Percentiles rank a stretch among this genome's conserved stretches.
Evolutionary conservation across 2,329 filamentous ascomycete genomes (phyloP).

Genomic region (Ceratocystiopsis sp.): DNA sequence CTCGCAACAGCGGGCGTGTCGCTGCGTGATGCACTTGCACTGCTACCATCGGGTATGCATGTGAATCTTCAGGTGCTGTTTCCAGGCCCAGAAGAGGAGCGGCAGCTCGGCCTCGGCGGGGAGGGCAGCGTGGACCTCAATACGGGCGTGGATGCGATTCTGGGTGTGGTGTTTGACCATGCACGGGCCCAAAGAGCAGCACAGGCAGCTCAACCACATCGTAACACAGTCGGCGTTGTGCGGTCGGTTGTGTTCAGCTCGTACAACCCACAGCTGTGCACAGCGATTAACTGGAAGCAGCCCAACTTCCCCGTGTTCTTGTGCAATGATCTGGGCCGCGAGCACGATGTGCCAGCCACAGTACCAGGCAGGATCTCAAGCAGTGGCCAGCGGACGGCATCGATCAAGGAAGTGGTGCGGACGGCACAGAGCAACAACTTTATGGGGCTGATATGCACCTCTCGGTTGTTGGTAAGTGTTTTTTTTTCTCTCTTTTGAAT

Average conservation of each 20-base stretch:
- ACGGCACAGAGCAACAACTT: slow-evolving; percentile 94
- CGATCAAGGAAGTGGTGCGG: slow-evolving; percentile 86
- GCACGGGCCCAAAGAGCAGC: slow-evolving; percentile 45
- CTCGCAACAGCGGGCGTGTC: slow-evolving; percentile 65
- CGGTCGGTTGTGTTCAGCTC: slow-evolving; percentile 88
- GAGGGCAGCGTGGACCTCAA: slow-evolving; percentile 66
- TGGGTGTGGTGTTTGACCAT: slow-evolving; percentile 81
- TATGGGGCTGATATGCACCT: slow-evolving; percentile 90
- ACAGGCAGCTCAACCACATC: too few relatives aligned
- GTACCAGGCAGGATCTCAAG: slow-evolving; percentile 23
- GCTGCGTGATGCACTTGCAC: slow-evolving; percentile 55
- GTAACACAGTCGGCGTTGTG: slow-evolving; percentile 51
- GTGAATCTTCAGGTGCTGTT: slow-evolving; percentile 88
- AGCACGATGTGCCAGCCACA: slow-evolving; percentile 24
- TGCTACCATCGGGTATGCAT: slow-evolving; percentile 65
- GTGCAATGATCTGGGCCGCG: slow-evolving; percentile 74
- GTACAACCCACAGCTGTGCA: slow-evolving; percentile 80
- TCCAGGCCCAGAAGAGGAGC: slow-evolving; percentile 59
- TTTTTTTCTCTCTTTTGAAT: not conserved
- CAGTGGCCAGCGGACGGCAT: slow-evolving; percentile 59
- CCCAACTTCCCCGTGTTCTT: slow-evolving; percentile 94
- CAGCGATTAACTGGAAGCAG: slow-evolving; percentile 96
- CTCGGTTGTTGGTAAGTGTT: slow-evolving; percentile 58
- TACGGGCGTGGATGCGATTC: slow-evolving; percentile 63
- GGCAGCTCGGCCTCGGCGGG: slow-evolving; percentile 43